Base-by-base conservation (phyloP, 1,284 basidiomycete genomes). In the Tylopilus orsonianus region DNA sequence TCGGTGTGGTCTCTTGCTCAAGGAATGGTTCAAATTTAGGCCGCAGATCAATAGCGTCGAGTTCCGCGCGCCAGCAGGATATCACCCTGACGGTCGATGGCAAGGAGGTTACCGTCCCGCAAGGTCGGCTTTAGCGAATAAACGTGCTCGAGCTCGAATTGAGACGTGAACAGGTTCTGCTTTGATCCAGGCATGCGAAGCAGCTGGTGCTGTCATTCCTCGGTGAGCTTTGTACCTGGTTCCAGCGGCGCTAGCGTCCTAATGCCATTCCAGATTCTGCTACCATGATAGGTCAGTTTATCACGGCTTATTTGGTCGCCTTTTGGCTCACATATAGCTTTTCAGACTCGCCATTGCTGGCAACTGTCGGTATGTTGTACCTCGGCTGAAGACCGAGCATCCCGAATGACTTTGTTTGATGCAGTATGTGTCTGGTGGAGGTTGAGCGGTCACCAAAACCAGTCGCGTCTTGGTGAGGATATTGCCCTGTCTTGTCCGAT, bases 381-480 rank as follows among this genome's bases (percentile, higher is more conserved):
- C 12, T 12, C 19, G 37, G 22, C 35, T 20, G 5, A 24, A 26
- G 30, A 16, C 27, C 8, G 36, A 36, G 33, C 34, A 19, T 50
- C 36, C 48, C 13, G 44, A 34, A 20, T 52, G 40, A 62, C 22
- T 4, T 30, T 39, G 27, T 52, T 41, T 46, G 44, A 47, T 47
- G 8, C 58, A 81, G 90, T 65, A 97, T 97, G 96, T 99, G 96
- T 71, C 75, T 99, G 38, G 96, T 99, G 47, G 96, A 99, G 71
- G 93, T 97, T 44, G 90, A 96, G 71, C 82, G 92, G 56, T 93
- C 94, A 52, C 93, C 93, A 47, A 97, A 97, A 75, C 94, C 94
- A 24, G 84, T 95, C 41, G 88, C 89, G 42, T 91, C 84, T 50
- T 90, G 88, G 87, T 88, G 61, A 56, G 79, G 12, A 12, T 23